Evolutionary conservation across 306 rosid genomes (phyloP), one percentile per base, ranked within the genome.

Genomic region (Lotus japonicus): DNA sequence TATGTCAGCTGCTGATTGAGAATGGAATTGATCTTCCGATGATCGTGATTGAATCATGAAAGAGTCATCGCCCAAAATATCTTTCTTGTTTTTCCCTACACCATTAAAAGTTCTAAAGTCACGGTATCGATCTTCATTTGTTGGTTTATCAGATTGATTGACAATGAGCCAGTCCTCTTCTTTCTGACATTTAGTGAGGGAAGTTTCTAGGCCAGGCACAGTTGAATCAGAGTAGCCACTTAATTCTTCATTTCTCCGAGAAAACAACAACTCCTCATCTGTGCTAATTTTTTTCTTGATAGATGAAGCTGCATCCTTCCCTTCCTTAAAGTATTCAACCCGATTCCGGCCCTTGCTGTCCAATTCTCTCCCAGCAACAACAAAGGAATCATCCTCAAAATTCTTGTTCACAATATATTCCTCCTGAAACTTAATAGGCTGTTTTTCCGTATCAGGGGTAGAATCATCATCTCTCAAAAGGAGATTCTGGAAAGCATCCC

Each of bases 401-500:
- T 63, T 79, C 58, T 73, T 81, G 46, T 51, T 57, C 56, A 58
- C 71, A 57, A 45, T 68, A 62, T 78, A 82, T 68, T 85, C 90
- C 54, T 79, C 89, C 69, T 80, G 76, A 71, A 83, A 60, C 52
- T 68, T 83, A 15, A 64, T 26, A 16, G 78, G 66, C 61, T 72
- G 52, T 19, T 76, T 60, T 67, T 84, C 86, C n/a, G 67, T 57
- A 50, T 35, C 83, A 45, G 17, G 53, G 78, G 71, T 60, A 0
- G 89, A 58, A 70, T 85, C 96, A 28, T 87, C 80, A 33, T 94
- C 96, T 66, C 89, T 75, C 86, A 90, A 51, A 59, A 95, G 92
- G 83, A 95, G 91, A 82, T 81, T 85, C 74, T 95, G 97, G 80
- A 95, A 95, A 84, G 97, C 87, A 80, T 71, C 88, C 99, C 99